phyloP scores from a whole-genome alignment of 768 basidiomycete species.

The Termitomyces sp. region DNA sequence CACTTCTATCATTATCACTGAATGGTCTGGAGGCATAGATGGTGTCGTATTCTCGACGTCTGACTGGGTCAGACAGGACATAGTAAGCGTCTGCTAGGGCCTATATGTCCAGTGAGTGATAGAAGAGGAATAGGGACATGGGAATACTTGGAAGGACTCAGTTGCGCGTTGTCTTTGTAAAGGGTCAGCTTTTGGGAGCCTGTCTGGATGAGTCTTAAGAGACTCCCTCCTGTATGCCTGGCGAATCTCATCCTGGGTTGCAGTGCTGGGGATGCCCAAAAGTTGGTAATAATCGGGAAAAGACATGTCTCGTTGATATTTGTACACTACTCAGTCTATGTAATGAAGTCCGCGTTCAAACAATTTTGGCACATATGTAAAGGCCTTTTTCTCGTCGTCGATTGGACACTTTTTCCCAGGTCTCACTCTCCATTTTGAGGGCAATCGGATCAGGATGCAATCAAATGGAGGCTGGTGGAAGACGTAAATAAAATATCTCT shows the following conservation, averaged over 20 bases:
- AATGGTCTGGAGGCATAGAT: slow-evolving; percentile 52
- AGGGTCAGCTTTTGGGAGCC: slow-evolving; percentile 63
- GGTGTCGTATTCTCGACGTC: slow-evolving; percentile 67
- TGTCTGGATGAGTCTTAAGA: slow-evolving; percentile 86
- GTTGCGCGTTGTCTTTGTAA: slow-evolving; percentile 73
- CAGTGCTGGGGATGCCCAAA: slow-evolving; percentile 47
- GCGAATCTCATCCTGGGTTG: slow-evolving; percentile 64
- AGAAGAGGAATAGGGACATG: not conserved
- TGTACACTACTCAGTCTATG: slow-evolving; percentile 10
- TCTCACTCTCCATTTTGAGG: not conserved
- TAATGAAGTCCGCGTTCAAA: slow-evolving; percentile 36
- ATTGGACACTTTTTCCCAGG: too few relatives aligned
- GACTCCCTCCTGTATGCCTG: slow-evolving; percentile 81
- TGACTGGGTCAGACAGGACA: slow-evolving; percentile 75
- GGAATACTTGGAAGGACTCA: slow-evolving; percentile 71
- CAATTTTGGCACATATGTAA: slow-evolving; percentile 10
- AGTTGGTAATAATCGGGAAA: slow-evolving; percentile 81
- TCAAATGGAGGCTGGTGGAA: slow-evolving; percentile 1
- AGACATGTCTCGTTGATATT: slow-evolving; percentile 36
- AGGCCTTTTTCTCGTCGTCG: too few relatives aligned
- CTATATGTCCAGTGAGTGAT: slow-evolving; percentile 25
- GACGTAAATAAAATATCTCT: slow-evolving; percentile 49
- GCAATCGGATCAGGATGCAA: not conserved
- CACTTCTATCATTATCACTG: slow-evolving; percentile 47
- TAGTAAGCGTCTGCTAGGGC: slow-evolving; percentile 94